Evolutionary conservation across 2,329 filamentous ascomycete species (phyloP), one percentile per base, ranked within the genome.

Genomic region (Alternaria arbusti): DNA sequence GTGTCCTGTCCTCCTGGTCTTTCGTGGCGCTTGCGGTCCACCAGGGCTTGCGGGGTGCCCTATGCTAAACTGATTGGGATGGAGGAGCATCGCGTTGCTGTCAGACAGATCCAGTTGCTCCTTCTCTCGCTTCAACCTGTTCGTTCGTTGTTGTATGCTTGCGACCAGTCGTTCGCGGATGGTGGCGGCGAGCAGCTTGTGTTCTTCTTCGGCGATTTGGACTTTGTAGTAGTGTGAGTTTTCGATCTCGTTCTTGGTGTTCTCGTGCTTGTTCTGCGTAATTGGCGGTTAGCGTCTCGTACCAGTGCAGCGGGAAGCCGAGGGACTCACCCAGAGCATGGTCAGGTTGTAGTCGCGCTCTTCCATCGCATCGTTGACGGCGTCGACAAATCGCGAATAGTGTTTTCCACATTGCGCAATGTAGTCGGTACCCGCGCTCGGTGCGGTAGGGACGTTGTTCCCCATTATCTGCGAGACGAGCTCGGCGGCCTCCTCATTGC

Each of bases 311-410:
- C 20, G 17, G 28, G 47, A 44, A 36, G 50, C 17, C 43, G 46
- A 17, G 40, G 25, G 54, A 54, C 88, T 75, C 85, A 97, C 96
- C 86, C 91, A 91, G 69, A 97, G 87, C 75, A 90, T 88, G 7
- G 91, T 90, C 75, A 98, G 82, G 72, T 94, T 89, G 67, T 91
- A 90, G 83, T 99, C 96, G 71, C 93, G 88, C 74, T 93, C 88
- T 80, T 98, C 94, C 69, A 97, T 89, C 8, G 93, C 87, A 79
- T 96, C 91, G 77, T 97, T 96, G 57, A 97, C 88, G 65, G 95
- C 89, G 70, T 93, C 88, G 20, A 96, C 89, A 82, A 96, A 98
- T 70, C 93, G 89, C 63, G 90, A 87, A 79, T 97, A 97, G 75
- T 91, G 89, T 73, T 90, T 92, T 2, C 96, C 96, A 32, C 93